Percentiles rank a stretch among this genome's conserved stretches.
Conservation (phyloP, 2,329 filamentous ascomycete species). For the Pestalotiopsis sp. region DNA sequence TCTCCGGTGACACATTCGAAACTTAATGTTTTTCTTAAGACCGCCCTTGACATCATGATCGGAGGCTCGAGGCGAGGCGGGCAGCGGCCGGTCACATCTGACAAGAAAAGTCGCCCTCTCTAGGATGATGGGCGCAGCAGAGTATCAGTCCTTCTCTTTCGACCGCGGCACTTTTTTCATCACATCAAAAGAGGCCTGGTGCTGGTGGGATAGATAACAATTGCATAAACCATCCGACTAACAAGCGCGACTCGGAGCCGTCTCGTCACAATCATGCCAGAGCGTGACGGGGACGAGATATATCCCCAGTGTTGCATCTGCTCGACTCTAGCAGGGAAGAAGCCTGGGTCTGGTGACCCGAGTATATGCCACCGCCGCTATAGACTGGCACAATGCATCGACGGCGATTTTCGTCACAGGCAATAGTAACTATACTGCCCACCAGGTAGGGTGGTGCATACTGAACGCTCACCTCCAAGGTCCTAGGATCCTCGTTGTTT, state of each 20-base stretch:
- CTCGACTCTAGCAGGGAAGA: not conserved
- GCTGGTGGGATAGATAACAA: not conserved
- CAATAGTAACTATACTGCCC: not conserved
- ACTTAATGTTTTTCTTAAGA: constrained; percentile 11
- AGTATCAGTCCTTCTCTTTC: too few relatives aligned
- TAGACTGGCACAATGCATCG: too few relatives aligned
- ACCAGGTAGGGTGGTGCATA: not conserved
- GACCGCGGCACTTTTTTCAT: not conserved
- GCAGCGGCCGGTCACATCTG: not conserved
- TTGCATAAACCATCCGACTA: not conserved
- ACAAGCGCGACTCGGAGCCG: not conserved
- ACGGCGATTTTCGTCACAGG: not conserved
- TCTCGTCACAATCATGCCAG: constrained; percentile 13
- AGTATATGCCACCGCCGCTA: not conserved
- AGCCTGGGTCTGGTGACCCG: not conserved
- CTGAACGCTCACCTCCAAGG: not conserved
- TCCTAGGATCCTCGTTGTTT: not conserved
- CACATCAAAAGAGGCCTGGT: not conserved
- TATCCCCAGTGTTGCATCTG: not conserved
- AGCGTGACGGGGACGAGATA: not conserved
- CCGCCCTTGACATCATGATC: not conserved
- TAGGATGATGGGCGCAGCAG: too few relatives aligned
- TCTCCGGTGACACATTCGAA: constrained; percentile 1
- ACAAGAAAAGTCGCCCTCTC: not conserved
- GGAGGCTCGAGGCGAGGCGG: not conserved